phyloP scores from a whole-genome alignment of 2,329 filamentous ascomycete species.

The Thermomyces lanuginosus region DNA sequence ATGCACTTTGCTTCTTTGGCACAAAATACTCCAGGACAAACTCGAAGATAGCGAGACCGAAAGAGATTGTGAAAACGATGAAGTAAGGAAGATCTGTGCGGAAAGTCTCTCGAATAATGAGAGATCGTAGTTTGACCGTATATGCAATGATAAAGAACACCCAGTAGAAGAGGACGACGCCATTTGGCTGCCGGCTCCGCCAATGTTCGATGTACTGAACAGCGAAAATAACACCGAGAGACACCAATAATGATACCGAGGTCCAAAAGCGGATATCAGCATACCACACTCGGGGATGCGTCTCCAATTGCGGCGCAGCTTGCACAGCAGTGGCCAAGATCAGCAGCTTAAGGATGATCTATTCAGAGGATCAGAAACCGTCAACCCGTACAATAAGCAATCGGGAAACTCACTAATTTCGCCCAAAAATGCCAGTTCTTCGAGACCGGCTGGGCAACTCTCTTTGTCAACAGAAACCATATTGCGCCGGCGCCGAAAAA shows the following conservation, averaged over 20 bases:
- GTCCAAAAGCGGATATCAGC: slow-evolving; percentile 79
- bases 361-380: slow-evolving; percentile 1
- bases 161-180: slow-evolving; percentile 85
- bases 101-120: slow-evolving; percentile 63
- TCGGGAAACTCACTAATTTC: slow-evolving; percentile 68
- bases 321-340: slow-evolving; percentile 54
- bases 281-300: slow-evolving; percentile 53
- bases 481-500: slow-evolving; percentile 60
- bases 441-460: slow-evolving; percentile 47
- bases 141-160: slow-evolving; percentile 65
- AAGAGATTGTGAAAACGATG: slow-evolving; percentile 53
- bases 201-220: slow-evolving; percentile 80
- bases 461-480: slow-evolving; percentile 61
- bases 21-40: slow-evolving; percentile 75
- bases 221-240: slow-evolving; percentile 55
- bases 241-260: slow-evolving; percentile 53
- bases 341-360: slow-evolving; percentile 51
- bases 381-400: too few relatives aligned
- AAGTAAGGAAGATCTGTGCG: slow-evolving; percentile 55
- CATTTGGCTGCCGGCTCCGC: slow-evolving; percentile 69
- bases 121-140: slow-evolving; percentile 68
- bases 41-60: slow-evolving; percentile 52
- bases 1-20: slow-evolving; percentile 57
- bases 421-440: slow-evolving; percentile 89
- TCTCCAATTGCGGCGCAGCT: slow-evolving; percentile 57